A percentile compares a stretch with the other conserved stretches of the same genome.
These are phyloP conservation scores for Cryptococcus maquisensis DNA, from an alignment of 1,284 basidiomycete genomes.

Conservation along the genomic window DNA sequence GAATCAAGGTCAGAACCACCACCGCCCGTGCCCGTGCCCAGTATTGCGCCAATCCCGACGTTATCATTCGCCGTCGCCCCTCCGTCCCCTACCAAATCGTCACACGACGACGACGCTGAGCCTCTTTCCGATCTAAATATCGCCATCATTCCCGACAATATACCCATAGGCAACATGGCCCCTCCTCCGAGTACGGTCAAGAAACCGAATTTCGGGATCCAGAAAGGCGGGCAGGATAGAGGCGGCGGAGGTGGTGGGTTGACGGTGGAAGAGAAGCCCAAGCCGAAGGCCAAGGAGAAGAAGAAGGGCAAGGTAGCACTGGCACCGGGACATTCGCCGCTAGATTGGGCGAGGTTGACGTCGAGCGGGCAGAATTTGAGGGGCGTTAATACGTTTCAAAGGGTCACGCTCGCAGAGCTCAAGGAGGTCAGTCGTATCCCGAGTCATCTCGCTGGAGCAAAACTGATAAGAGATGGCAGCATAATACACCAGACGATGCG, in stretches of 20 bases:
- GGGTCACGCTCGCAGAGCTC: slow-evolving; percentile 78
- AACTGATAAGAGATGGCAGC: slow-evolving; percentile 22
- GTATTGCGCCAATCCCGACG: slow-evolving; percentile 16
- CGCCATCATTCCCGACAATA: slow-evolving; percentile 35
- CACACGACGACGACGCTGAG: slow-evolving; percentile 52
- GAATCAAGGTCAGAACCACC: slow-evolving; percentile 4
- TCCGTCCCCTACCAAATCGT: slow-evolving; percentile 56
- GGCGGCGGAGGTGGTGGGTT: background rate
- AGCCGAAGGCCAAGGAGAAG: slow-evolving; percentile 52
- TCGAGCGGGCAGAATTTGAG: slow-evolving; percentile 70
- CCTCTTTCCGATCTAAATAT: slow-evolving; percentile 41
- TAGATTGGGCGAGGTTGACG: slow-evolving; percentile 92
- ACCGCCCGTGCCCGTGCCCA: background rate
- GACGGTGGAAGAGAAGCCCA: background rate
- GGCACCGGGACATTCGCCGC: slow-evolving; percentile 81
- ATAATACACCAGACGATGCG: slow-evolving; percentile 66
- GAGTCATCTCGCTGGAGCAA: background rate
- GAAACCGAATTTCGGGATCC: slow-evolving; percentile 38
- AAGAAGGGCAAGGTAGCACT: slow-evolving; percentile 78
- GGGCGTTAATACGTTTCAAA: slow-evolving; percentile 52
- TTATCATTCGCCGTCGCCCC: slow-evolving; percentile 47
- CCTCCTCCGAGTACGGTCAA: slow-evolving; percentile 38
- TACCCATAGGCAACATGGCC: slow-evolving; percentile 42
- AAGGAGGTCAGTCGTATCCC: slow-evolving; percentile 64
- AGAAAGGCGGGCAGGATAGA: slow-evolving; percentile 26